Base-by-base conservation (phyloP, 225 moss, liverwort and hornwort genomes). In the Thuidium tamariscinum region DNA sequence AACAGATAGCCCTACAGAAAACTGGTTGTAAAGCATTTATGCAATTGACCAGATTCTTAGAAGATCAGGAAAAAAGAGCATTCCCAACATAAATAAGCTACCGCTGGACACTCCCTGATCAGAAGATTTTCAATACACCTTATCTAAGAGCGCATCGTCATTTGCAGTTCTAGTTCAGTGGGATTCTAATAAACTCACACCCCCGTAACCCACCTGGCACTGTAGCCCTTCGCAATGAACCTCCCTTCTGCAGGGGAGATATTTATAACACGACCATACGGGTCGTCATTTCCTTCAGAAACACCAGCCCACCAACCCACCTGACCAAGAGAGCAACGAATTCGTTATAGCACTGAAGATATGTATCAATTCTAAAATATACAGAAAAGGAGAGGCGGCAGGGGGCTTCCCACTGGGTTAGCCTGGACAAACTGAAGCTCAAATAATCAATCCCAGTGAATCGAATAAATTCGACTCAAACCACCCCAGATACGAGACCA, bases 251-350 rank as follows among this genome's bases (percentile, higher is more conserved):
- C 91, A 79, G 96, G 93, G 60, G 88, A 91, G 79, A 97, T 95
- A 76, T 95, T 95, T 83, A 97, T 93, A 52, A 97, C 92, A 71
- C 96, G 97, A 52, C 97, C 97, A 87, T 94, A 97, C 4, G 97
- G 96, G 74, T 97, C 97, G 83, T 94, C 95, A 80, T 89, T 92
- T 86, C 94, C 94, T 91, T 97, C 97, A 82, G 95, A 93, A 80
- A 97, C 90, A 85, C 97, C 97, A 80, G 93, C 96, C 97, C 97
- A 97, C 97, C 97, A 97, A 82, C 97, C 97, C 82, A 96, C 97
- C 97, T 97, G 85, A 59, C 63, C 77, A 82, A 46, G 67, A 67
- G 32, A 46, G 70, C 42, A 83, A 52, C 25, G 16, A 52, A 62
- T 72, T 62, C 79, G 71, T 29, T 77, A 63, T 37, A 60, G 82